Evolutionary conservation across 768 basidiomycete species (phyloP), one percentile per base, ranked within the genome.

Genomic region (Galerina sulciceps): DNA sequence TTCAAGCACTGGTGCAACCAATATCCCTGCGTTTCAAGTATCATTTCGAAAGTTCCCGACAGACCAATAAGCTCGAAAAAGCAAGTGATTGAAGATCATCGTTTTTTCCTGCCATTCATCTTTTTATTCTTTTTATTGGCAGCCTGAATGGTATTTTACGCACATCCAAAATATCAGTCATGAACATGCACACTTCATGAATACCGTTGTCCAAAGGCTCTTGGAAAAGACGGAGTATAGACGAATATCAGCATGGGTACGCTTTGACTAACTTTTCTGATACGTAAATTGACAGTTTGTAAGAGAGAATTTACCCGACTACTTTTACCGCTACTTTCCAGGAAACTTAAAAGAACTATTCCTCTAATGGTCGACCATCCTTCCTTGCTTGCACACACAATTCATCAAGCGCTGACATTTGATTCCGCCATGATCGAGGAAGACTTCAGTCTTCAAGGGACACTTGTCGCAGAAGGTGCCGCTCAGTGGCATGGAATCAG

Each of bases 131-230:
- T n/a, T n/a, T n/a, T n/a, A n/a, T 41, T 23, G 13, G 37, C 67
- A 96, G 94, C 96, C 97, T 1, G 97, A 99, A 72, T 99, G 96
- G 93, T 98, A 93, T 67, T 92, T 99, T 69, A 89, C 94, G 2
- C 93, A 98, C 70, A 79, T 99, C 20, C 80, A 93, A 47, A 96
- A 99, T 69, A 84, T 90, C 57, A 82, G 86, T 11, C 93, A 94
- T 64, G 92, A 96, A 56, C 95, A 98, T 60, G 81, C 85, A 22
- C 72, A 80, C 2, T 96, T 98, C 72, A 86, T 97, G 81, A 86
- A 91, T 48, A 75, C 74, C 9, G 78, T 89, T 43, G 75, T 96
- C 17, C 95, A 96, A 70, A 79, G 75, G 26, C 70, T 98, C 2
- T 70, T 97, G 22, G 73, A 81, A 3, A 73, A 79, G n/a, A 83